Evolutionary conservation across 2,329 filamentous ascomycete species (phyloP), one percentile per base, ranked within the genome.

Genomic region (Pseudogymnoascus sp.): DNA sequence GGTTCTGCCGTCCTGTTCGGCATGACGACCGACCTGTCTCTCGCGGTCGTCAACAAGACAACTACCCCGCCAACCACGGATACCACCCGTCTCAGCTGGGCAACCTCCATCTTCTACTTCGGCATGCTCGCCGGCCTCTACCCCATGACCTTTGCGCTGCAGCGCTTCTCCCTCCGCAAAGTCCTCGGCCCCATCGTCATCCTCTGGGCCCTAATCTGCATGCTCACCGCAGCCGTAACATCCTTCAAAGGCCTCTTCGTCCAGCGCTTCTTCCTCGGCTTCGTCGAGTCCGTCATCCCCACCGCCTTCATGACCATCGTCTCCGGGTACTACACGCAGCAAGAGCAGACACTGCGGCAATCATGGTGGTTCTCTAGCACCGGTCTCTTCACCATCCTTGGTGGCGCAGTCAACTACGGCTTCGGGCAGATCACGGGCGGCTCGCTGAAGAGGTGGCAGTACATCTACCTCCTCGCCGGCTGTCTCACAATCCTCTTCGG

Each of bases 51-150:
- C 65, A 70, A 77, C n/a, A 73, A 76, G 0, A 79, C 75, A 2
- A 76, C 72, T 1, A 65, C 52, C 1, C 85, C 86, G 0, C 79
- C 82, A 0, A 81, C 81, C 0, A 82, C 81, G 14, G 82, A 88
- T 69, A 91, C 89, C 0, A 80, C 82, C 0, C 81, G 89, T 10
- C 80, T 92, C 29, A 86, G 82, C 67, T 92, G 88, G 89, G 89
- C 89, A 2, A 91, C 88, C 0, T 91, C 87, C 0, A 78, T 91
- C 69, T 91, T 92, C 76, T 92, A 91, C 76, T 91, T 92, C 67
- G 89, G 89, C 38, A 89, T 90, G 87, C 79, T 92, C 2, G 84
- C 82, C 0, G 89, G 89, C 0, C 76, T 89, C 2, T 91, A 90
- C 65, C 89, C 88, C 1, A 85, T 91, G 82, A 87, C 86, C 0